Percentiles rank a stretch among this genome's conserved stretches.
Conservation (phyloP, 2,329 filamentous ascomycete genomes). For the Lachnellula willkommii region DNA sequence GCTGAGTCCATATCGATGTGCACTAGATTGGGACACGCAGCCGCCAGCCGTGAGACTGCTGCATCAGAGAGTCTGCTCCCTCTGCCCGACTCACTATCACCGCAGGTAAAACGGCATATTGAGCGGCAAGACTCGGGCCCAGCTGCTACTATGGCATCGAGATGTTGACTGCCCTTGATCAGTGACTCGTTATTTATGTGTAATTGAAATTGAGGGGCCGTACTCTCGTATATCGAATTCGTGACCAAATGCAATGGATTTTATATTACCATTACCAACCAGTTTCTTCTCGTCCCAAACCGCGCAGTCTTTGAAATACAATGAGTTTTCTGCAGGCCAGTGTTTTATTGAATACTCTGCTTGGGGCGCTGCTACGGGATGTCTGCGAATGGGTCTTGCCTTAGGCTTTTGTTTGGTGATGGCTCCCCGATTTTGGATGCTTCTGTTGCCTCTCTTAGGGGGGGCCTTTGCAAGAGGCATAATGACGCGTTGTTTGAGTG, state of each 20-base stretch:
- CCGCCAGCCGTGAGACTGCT: neutral
- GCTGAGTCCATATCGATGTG: neutral
- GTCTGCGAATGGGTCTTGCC: neutral
- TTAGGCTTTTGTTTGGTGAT: no score
- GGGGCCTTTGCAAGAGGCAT: no score
- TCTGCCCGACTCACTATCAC: neutral
- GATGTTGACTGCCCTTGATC: neutral
- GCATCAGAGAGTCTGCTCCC: neutral
- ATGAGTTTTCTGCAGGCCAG: neutral
- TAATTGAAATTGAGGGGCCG: neutral
- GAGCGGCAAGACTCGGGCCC: neutral
- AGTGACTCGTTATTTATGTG: neutral
- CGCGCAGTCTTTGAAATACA: neutral
- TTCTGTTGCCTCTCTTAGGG: no score
- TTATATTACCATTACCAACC: neutral
- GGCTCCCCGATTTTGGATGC: no score
- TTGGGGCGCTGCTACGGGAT: neutral
- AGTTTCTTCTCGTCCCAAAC: neutral
- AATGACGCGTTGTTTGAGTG: no score
- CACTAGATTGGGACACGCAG: neutral
- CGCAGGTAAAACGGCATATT: neutral
- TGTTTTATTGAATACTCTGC: neutral
- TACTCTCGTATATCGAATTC: neutral
- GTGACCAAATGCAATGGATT: neutral
- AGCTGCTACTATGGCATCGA: neutral